A percentile compares a stretch with the other conserved stretches of the same genome.
phyloP scores from a whole-genome alignment of 331 rosid genomes.

The Spiraea crenata region DNA sequence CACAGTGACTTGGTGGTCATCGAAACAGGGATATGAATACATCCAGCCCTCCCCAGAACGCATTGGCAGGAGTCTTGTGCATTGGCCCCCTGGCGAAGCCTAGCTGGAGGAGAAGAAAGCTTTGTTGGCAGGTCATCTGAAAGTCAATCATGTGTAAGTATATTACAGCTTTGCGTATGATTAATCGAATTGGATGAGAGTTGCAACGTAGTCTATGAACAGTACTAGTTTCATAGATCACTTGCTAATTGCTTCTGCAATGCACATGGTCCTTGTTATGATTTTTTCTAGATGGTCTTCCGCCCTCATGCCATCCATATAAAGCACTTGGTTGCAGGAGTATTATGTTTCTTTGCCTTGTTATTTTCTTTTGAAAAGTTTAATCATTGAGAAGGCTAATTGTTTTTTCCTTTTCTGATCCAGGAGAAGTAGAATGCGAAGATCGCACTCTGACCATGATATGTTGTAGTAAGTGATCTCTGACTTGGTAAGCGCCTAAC shows the following conservation, averaged over 20 bases:
- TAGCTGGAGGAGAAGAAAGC: neutral
- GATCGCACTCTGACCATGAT: neutral
- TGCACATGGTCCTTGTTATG: neutral
- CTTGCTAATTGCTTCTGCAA: neutral
- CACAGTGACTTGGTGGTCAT: neutral
- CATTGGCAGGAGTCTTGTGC: neutral
- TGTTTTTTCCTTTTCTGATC: no score
- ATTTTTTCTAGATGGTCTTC: neutral
- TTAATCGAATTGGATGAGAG: neutral
- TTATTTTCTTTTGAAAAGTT: neutral
- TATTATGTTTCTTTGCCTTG: neutral
- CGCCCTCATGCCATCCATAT: neutral
- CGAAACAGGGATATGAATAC: conserved; percentile 2
- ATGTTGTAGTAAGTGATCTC: neutral
- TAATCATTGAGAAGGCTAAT: no score
- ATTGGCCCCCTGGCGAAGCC: neutral
- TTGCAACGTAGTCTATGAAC: neutral
- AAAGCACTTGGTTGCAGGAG: neutral
- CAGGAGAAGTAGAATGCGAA: no score
- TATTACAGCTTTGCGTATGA: neutral
- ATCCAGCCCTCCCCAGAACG: neutral
- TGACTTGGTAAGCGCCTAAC: neutral
- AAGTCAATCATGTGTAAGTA: neutral
- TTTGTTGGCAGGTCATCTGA: neutral
- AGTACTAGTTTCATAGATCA: neutral